Conservation (phyloP, 2,329 filamentous ascomycete species). For the Sclerotinia minor region DNA sequence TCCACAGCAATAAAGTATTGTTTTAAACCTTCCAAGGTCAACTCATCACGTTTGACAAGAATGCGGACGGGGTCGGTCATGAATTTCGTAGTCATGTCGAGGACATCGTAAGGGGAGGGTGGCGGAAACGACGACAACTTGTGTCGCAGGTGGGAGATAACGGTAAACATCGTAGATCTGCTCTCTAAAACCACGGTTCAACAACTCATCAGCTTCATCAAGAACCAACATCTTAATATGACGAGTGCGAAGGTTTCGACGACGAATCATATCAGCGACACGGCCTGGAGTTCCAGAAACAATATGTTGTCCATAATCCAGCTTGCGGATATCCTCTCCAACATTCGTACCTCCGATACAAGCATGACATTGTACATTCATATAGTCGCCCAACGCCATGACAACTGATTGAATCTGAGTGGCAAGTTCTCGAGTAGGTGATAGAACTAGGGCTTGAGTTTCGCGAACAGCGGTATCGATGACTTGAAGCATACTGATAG, state of each 20-base stretch:
- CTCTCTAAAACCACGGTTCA: constrained; percentile 94
- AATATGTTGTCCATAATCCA: constrained; percentile 96
- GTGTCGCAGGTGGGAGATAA: constrained; percentile 91
- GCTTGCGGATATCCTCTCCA: constrained; percentile 94
- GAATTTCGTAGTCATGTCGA: constrained; percentile 99
- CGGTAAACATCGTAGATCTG: constrained; percentile 99
- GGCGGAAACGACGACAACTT: constrained; percentile 97
- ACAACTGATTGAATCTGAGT: constrained; percentile 98
- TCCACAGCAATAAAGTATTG: constrained; percentile 99
- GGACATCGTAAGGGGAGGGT: constrained; percentile 96
- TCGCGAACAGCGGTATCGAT: constrained; percentile 92
- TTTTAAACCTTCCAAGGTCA: constrained; percentile 95
- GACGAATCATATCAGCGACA: constrained; percentile 82
- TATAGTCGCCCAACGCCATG: constrained; percentile 99
- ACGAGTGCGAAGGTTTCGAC: constrained; percentile 69
- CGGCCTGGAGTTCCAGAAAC: constrained; percentile 97
- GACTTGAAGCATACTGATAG: constrained; percentile 92
- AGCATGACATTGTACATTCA: constrained; percentile 98
- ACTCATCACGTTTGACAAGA: constrained; percentile 95
- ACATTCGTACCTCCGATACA: constrained; percentile 98
- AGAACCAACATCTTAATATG: constrained; percentile 79
- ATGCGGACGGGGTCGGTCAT: constrained; percentile 98
- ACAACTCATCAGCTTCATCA: constrained; percentile 74
- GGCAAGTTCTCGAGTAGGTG: constrained; percentile 92
- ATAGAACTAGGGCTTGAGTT: constrained; percentile 92